Base-by-base conservation (phyloP, 129 eudicot species). In the Heracleum sosnowskyi region DNA sequence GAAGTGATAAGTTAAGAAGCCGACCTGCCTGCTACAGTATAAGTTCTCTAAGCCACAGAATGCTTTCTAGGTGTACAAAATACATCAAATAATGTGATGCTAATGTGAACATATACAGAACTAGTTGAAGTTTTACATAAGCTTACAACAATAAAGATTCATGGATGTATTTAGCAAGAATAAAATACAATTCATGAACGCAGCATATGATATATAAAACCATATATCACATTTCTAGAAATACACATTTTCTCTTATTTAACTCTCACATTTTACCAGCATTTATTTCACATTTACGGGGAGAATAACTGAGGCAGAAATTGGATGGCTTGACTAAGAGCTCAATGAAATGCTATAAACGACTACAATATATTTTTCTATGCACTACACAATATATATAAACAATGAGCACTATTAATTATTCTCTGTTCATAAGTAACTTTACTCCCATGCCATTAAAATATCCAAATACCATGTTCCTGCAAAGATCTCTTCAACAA, bases 381-480 rank as follows among this genome's bases (percentile, higher is more conserved):
- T 7, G 63, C 29, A 53, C 63, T 22, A 24, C 10, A 24, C 29
- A 53, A 47, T 17, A 16, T 5, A 47, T 1, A 47, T 5, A n/a
- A n/a, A n/a, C n/a, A n/a, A n/a, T n/a, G n/a, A n/a, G n/a, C n/a
- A n/a, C n/a, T n/a, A n/a, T n/a, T n/a, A n/a, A n/a, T n/a, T n/a
- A n/a, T n/a, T n/a, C n/a, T n/a, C n/a, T n/a, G n/a, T n/a, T n/a
- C n/a, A n/a, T 42, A 62, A 60, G 78, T 36, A 63, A 40, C 45
- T 47, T 28, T 76, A 92, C 83, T 79, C 99, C 99, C 40, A 95
- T 88, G 84, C 99, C 97, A 41, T 95, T 95, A 82, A 92, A 95
- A 42, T 92, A 76, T 49, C 99, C 99, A 79, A 90, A 80, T 90
- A 95, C 99, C 96, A 95, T 73, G 82, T 85, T 75, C 99, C 99